These are phyloP conservation scores for Colletotrichum sp. DNA, from an alignment of 2,329 filamentous ascomycete species.

Conservation along the genomic window DNA sequence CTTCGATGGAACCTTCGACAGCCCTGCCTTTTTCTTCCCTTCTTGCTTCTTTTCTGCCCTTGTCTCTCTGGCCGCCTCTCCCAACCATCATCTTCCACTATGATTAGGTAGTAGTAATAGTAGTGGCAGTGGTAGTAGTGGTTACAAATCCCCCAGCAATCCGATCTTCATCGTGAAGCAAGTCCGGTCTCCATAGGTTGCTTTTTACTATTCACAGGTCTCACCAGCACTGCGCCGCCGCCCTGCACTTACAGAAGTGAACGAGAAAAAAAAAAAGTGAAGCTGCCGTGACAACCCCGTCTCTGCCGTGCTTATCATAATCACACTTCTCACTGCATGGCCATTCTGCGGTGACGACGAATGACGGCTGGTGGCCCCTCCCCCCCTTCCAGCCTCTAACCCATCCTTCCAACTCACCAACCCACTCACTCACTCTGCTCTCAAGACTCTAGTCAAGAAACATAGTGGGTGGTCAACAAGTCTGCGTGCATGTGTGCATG, in stretches of 20 bases:
- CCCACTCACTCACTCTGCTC: background rate
- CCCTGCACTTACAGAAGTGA: background rate
- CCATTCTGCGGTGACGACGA: background rate
- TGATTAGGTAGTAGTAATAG: background rate
- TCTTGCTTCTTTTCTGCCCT: background rate
- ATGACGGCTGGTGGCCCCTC: background rate
- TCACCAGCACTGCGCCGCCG: background rate
- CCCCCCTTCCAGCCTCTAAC: background rate
- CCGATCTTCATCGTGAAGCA: background rate
- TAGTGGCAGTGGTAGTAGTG: background rate
- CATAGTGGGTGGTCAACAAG: background rate
- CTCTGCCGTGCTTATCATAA: background rate
- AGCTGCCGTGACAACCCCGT: background rate
- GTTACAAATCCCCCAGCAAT: background rate
- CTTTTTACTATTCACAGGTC: background rate
- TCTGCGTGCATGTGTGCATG: background rate
- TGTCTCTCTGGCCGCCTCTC: background rate
- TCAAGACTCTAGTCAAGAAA: background rate
- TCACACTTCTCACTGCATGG: background rate
- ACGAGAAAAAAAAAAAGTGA: background rate
- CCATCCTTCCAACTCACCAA: background rate
- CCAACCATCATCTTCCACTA: background rate
- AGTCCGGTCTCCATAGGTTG: background rate
- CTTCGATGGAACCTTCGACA: constrained; percentile 6
- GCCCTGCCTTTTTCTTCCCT: constrained; percentile 4